phyloP scores from a whole-genome alignment of 78 protist genomes.

The Chrysochromulina tobinii region DNA sequence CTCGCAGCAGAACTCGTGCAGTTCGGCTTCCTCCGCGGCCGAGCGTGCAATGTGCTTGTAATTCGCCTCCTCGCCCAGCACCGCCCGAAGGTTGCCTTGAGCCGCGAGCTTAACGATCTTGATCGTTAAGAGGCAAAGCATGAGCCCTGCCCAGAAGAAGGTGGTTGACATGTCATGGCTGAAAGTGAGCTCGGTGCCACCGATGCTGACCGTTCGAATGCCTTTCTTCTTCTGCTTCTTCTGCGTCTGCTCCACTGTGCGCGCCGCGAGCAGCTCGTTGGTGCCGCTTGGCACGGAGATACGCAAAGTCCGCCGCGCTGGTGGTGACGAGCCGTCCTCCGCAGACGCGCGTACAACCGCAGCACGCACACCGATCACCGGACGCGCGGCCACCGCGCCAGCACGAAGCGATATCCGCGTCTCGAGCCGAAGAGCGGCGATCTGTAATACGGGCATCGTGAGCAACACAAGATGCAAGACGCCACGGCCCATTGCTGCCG shows the following conservation, averaged over 20 bases:
- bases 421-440: too few species aligned
- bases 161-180: background rate
- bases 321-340: too few species aligned
- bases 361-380: too few species aligned
- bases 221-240: background rate
- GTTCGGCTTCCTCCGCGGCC: background rate
- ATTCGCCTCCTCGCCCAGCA: background rate
- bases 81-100: background rate
- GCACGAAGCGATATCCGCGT: too few species aligned
- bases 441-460: too few species aligned
- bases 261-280: background rate
- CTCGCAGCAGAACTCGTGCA: conserved; percentile 18
- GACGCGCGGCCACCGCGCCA: too few species aligned
- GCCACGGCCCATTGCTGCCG: too few species aligned
- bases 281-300: too few species aligned
- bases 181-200: background rate
- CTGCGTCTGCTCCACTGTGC: background rate
- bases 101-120: background rate
- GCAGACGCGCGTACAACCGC: too few species aligned
- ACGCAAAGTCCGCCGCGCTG: too few species aligned
- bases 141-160: background rate
- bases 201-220: too few species aligned
- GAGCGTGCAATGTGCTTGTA: background rate
- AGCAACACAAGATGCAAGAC: too few species aligned
- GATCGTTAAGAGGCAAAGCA: background rate